Base-by-base conservation (phyloP, 139 green algal species). In the Haematococcus lacustris region DNA sequence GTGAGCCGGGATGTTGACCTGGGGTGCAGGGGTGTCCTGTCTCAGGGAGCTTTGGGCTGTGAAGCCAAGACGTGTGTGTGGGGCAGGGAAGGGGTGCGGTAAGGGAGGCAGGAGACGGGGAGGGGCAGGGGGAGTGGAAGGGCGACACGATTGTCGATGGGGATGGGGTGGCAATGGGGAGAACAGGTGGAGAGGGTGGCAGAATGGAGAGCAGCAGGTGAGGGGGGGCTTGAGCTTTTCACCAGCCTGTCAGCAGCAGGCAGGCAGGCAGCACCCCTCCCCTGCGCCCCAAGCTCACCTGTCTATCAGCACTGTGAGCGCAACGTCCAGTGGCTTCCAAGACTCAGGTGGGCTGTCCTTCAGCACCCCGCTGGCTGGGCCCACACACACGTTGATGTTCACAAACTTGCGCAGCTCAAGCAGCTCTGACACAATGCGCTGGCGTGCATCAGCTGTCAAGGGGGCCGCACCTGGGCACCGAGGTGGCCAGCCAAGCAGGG, bases 401-500 rank as follows among this genome's bases (percentile, higher is more conserved):
- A 92, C 76, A 72, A 82, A 84, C 62, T 80, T 83, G 1, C 37
- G 51, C 51, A 84, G 67, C 68, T 84, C 78, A 30, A 83, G 72
- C 25, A 92, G 76, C 78, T 95, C 87, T 23, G 63, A 71, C 28
- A 96, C 91, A 43, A 94, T 96, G 28, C 92, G 84, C 82, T 97
- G 90, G 1, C 91, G 75, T 0, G 88, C 91, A 70, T 95, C 89
- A 26, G 88, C 81, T 17, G 86, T 85, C 6, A 94, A 77, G 23
- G 90, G 90, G 2, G 90, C 86, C 9, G 89, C 87, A 37, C 82
- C 85, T 2, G 86, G 88, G 76, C n/a, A n/a, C 26, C 60, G 23
- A 38, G 26, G 17, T 35, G 60, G 51, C 51, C 23, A 61, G 51
- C 23, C 23, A 61, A 61, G 60, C 60, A 17, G 32, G 30, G 17